These are phyloP conservation scores for Aureobasidium sp. DNA, from an alignment of 2,329 filamentous ascomycete genomes.

Conservation along the genomic window DNA sequence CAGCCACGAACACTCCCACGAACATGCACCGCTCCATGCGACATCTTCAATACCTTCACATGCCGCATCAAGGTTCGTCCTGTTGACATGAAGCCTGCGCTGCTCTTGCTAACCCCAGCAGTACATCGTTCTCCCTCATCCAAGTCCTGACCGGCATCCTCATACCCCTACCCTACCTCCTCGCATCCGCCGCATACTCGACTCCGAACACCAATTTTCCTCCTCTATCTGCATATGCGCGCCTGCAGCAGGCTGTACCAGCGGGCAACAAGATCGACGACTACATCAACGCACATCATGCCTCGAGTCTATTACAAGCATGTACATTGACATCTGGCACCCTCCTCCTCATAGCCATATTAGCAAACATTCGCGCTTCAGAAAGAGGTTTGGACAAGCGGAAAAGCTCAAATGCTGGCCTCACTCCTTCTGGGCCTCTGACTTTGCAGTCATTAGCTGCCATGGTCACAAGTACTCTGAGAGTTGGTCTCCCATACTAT, in stretches of 20 bases:
- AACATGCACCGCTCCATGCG: slow-evolving; percentile 5
- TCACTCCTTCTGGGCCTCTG: background rate
- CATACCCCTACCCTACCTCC: slow-evolving; percentile 42
- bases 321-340: slow-evolving; percentile 41
- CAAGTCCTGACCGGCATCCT: slow-evolving; percentile 46
- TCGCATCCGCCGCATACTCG: slow-evolving; percentile 41
- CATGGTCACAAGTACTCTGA: slow-evolving; percentile 17
- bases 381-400: slow-evolving; percentile 25
- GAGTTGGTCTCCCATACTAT: slow-evolving; percentile 46
- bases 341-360: slow-evolving; percentile 37
- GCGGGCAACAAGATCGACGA: slow-evolving; percentile 18
- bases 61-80: background rate
- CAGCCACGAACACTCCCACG: slow-evolving; percentile 26
- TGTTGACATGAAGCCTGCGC: background rate
- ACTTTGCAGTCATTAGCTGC: background rate
- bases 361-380: slow-evolving; percentile 29
- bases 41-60: background rate
- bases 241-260: slow-evolving; percentile 23
- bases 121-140: slow-evolving; percentile 31
- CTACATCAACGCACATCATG: background rate
- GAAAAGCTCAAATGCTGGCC: slow-evolving; percentile 23
- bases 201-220: slow-evolving; percentile 22
- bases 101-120: background rate
- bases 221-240: slow-evolving; percentile 26
- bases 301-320: slow-evolving; percentile 35